A percentile compares a stretch with the other conserved stretches of the same genome.
phyloP scores from a whole-genome alignment of 2,329 filamentous ascomycete species.

The Aschersonia sp. region DNA sequence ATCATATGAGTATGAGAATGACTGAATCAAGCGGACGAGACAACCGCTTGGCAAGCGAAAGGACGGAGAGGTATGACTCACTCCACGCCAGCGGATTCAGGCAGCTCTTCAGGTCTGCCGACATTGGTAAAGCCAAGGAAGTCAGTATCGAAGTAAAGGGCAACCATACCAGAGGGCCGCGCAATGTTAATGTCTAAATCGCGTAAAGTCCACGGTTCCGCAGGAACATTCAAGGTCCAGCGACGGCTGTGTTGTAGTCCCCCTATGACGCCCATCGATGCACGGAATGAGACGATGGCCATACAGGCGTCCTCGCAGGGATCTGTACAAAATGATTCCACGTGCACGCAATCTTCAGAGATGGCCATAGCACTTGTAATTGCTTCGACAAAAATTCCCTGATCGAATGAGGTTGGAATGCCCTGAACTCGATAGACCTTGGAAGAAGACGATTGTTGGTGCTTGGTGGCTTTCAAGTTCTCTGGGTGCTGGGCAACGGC shows the following conservation, averaged over 20 bases:
- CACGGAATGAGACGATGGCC: background rate
- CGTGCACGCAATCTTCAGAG: background rate
- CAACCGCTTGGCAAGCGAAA: too few relatives aligned
- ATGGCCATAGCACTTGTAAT: background rate
- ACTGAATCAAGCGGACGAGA: too few relatives aligned
- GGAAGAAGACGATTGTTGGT: background rate
- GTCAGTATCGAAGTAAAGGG: background rate
- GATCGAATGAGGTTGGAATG: background rate
- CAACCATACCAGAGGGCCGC: background rate
- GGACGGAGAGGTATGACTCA: background rate
- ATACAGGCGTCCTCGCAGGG: background rate
- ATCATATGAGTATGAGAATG: background rate
- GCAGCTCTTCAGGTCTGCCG: background rate
- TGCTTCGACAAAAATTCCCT: background rate
- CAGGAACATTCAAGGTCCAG: background rate
- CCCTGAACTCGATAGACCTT: background rate
- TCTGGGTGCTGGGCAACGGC: background rate
- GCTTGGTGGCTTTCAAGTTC: background rate
- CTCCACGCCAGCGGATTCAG: background rate
- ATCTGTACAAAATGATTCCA: background rate
- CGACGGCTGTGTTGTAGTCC: background rate
- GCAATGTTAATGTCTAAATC: background rate
- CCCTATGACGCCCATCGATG: background rate
- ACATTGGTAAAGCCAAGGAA: background rate
- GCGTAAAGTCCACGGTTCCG: background rate